Evolutionary conservation across 768 basidiomycete genomes (phyloP).

Genomic region (Russula griseocarnosa): DNA sequence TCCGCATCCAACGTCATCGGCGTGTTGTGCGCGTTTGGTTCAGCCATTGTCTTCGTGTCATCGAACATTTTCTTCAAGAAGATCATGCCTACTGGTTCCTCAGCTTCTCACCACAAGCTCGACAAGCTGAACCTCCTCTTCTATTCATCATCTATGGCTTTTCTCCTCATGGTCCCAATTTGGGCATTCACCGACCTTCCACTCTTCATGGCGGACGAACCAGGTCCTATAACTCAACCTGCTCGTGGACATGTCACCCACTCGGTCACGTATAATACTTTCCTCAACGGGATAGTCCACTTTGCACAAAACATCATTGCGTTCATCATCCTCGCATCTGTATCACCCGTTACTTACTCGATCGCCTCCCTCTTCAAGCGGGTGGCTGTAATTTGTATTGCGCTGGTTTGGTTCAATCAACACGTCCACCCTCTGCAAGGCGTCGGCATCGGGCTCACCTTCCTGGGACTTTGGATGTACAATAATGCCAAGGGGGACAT

Average conservation of each 20-base stretch:
- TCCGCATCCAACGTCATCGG: conserved; percentile 83
- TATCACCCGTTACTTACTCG: conserved; percentile 97
- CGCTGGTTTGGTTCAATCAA: conserved; percentile 95
- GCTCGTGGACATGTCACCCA: conserved; percentile 49
- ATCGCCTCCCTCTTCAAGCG: conserved; percentile 98
- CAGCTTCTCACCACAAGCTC: conserved; percentile 61
- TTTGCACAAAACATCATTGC: conserved; percentile 98
- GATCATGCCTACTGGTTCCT: conserved; percentile 68
- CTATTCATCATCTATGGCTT: conserved; percentile 92
- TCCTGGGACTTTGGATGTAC: conserved; percentile 91
- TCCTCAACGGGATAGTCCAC: conserved; percentile 93
- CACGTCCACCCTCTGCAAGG: conserved; percentile 78
- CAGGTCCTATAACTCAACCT: conserved; percentile 45
- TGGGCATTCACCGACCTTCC: conserved; percentile 90
- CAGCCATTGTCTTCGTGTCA: conserved; percentile 93
- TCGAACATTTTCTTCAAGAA: conserved; percentile 99
- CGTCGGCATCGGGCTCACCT: conserved; percentile 86
- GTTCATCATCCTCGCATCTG: conserved; percentile 91
- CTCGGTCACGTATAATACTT: conserved; percentile 74
- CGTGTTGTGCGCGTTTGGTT: conserved; percentile 93
- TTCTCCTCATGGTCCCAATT: conserved; percentile 92
- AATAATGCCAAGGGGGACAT: conserved; percentile 92
- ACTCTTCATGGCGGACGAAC: conserved; percentile 50
- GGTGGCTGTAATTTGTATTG: conserved; percentile 96
- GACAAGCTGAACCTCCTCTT: conserved; percentile 96